Evolutionary conservation across 257 asterid genomes (phyloP), one percentile per base, ranked within the genome.

Genomic region (Nicotiana attenuata): DNA sequence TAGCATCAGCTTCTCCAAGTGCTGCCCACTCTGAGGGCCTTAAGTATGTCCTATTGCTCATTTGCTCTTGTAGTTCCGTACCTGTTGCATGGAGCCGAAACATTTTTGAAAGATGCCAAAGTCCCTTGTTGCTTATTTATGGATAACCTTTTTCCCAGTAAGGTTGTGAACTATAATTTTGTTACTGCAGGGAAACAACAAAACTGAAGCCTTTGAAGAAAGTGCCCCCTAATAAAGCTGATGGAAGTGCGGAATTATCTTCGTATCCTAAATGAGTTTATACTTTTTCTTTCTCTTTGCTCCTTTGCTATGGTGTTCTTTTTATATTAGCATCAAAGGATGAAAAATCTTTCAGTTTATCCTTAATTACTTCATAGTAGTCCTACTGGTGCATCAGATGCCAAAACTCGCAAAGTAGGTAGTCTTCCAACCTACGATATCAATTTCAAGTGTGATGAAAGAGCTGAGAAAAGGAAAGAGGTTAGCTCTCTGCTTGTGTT

Each of bases 391-490:
- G 96, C 85, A 71, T 71, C 78, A 83, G 97, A 92, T 85, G 88
- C 89, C 67, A 92, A 87, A 87, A 50, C 94, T 81, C 93, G 89
- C 80, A 92, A 64, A 85, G 41, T 82, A 86, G 95, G 98, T 86
- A 52, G 93, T 87, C 96, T 92, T 83, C 99, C 99, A 61, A 78
- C 89, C 68, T 94, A 96, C 60, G 76, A 86, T 82, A 94, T 96
- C 90, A 96, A 94, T 84, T 96, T 96, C 82, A 94, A 86, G 87
- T 96, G 99, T 82, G 87, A 96, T 82, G 98, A 94, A 88, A 91
- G 99, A 89, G 99, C 99, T 75, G 98, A 94, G 91, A 94, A 88
- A 89, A 85, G 99, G 85, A 92, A 76, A 90, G 98, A 96, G 98
- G 99, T 96, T 55, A 80, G 93, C 59, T 52, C 86, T 87, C 64